A percentile compares a stretch with the other conserved stretches of the same genome.
phyloP scores from a whole-genome alignment of 2,329 filamentous ascomycete species.

The Chaetomium sp. region DNA sequence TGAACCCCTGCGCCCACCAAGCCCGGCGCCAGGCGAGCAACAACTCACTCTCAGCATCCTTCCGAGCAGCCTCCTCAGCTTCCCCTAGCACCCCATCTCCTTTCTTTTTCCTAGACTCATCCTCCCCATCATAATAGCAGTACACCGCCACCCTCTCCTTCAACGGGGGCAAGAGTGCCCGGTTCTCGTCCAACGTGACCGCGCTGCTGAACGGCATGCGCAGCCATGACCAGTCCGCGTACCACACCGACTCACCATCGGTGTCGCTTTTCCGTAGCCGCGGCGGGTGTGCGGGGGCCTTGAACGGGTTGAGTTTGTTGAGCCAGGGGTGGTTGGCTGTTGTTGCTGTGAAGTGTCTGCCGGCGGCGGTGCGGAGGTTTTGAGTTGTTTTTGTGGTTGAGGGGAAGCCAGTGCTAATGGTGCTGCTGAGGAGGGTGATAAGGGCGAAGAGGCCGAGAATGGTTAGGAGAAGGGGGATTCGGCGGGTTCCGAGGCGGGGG shows the following conservation, averaged over 20 bases:
- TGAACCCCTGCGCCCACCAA: constrained; percentile 94
- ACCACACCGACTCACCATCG: constrained; percentile 74
- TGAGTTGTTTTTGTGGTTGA: constrained; percentile 40
- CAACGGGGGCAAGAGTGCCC: constrained; percentile 75
- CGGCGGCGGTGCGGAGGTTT: constrained; percentile 44
- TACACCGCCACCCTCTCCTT: constrained; percentile 67
- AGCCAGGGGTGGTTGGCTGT: constrained; percentile 40
- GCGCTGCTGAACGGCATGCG: constrained; percentile 76
- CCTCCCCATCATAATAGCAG: constrained; percentile 69
- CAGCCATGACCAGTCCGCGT: constrained; percentile 83
- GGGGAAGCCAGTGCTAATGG: neutral
- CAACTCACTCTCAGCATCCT: constrained; percentile 69
- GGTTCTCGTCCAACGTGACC: constrained; percentile 72
- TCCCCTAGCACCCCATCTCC: too few relatives aligned
- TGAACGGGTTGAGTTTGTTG: constrained; percentile 59
- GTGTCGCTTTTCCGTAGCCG: constrained; percentile 72
- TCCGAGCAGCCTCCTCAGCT: constrained; percentile 52
- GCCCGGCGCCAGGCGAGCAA: constrained; percentile 84
- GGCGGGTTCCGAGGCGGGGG: constrained; percentile 45
- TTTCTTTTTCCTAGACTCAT: constrained; percentile 39
- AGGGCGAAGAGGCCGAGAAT: constrained; percentile 47
- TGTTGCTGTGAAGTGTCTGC: constrained; percentile 44
- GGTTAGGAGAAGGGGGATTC: constrained; percentile 46
- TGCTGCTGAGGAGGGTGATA: constrained; percentile 40
- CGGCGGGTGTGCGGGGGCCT: constrained; percentile 62